Evolutionary conservation across 1,284 basidiomycete species (phyloP), one percentile per base, ranked within the genome.

Genomic region (Fomitopsis betulina): DNA sequence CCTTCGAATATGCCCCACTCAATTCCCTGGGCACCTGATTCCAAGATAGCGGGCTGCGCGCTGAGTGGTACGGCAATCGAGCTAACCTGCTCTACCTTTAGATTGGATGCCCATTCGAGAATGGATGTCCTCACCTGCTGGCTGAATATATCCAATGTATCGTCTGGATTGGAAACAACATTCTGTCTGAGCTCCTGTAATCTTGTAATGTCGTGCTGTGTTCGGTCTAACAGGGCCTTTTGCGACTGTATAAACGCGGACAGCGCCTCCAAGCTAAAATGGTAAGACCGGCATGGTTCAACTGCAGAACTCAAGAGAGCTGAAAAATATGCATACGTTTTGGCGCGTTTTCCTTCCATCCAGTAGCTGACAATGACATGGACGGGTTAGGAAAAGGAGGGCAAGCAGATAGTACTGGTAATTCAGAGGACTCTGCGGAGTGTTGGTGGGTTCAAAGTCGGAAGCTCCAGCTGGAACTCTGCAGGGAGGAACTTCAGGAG

Each of bases 181-280:
- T 76, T 70, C 30, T 61, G 67, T 57, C 73, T 78, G 21, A 86
- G 70, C 32, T 70, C 67, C 53, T 75, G 76, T 23, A 89, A 73
- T 23, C 76, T 72, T 52, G 78, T 79, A 68, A 89, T 81, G 72
- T 89, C 86, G 63, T 77, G 70, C 62, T 81, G 78, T 35, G 85
- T 85, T 32, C 79, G 78, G 50, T 77, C 75, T 43, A 90, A 79
- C 53, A 87, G 64, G 30, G 73, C 67, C 68, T 73, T 80, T 70
- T 90, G 88, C 42, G 78, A 75, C 59, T 81, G 75, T 62, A 90
- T 80, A 72, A 85, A 90, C 53, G 73, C 73, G 65, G 84, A 79
- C 62, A 90, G 83, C 75, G 85, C 85, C 73, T 85, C 77, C 65
- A 87, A 73, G 68, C 87, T 89, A 54, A 23, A 57, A 35, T 15